phyloP scores from a whole-genome alignment of 306 rosid genomes.

The Sphenostylis stenocarpa region DNA sequence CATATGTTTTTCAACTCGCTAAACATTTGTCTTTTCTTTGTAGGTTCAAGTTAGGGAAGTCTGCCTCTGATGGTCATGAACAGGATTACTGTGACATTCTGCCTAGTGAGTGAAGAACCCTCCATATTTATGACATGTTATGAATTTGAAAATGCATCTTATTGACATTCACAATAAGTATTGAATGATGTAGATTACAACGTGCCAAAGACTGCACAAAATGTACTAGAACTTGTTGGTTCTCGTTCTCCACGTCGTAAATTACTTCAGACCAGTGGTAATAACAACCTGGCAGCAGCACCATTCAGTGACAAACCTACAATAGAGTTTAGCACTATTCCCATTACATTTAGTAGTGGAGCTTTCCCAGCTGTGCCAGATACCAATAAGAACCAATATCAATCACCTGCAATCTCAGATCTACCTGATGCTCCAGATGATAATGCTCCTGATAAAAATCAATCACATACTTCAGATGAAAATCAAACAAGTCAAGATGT shows the following conservation, averaged over 20 bases:
- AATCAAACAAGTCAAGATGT: constrained; percentile 25
- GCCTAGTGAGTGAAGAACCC: constrained; percentile 50
- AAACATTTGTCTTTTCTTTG: constrained; percentile 36
- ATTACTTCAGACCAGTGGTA: constrained; percentile 52
- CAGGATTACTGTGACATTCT: constrained; percentile 40
- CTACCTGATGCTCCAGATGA: constrained; percentile 17
- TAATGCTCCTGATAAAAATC: constrained; percentile 26
- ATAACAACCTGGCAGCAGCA: constrained; percentile 67
- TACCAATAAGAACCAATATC: constrained; percentile 37
- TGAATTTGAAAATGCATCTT: background rate
- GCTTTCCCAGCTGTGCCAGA: constrained; percentile 65
- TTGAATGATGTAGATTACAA: constrained; percentile 46
- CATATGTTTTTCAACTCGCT: constrained; percentile 19
- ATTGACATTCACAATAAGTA: constrained; percentile 15
- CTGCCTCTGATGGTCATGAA: constrained; percentile 25
- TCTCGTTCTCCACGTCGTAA: constrained; percentile 54
- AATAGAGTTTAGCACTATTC: constrained; percentile 45
- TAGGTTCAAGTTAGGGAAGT: constrained; percentile 48
- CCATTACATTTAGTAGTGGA: constrained; percentile 69
- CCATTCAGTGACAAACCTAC: constrained; percentile 44
- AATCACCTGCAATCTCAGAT: constrained; percentile 34
- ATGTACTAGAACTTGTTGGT: constrained; percentile 22
- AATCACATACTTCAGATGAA: constrained; percentile 24
- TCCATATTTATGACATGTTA: background rate
- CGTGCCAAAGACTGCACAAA: constrained; percentile 31